A percentile compares a stretch with the other conserved stretches of the same genome.
phyloP scores from a whole-genome alignment of 768 basidiomycete genomes.

The Tricholoma matsutake region DNA sequence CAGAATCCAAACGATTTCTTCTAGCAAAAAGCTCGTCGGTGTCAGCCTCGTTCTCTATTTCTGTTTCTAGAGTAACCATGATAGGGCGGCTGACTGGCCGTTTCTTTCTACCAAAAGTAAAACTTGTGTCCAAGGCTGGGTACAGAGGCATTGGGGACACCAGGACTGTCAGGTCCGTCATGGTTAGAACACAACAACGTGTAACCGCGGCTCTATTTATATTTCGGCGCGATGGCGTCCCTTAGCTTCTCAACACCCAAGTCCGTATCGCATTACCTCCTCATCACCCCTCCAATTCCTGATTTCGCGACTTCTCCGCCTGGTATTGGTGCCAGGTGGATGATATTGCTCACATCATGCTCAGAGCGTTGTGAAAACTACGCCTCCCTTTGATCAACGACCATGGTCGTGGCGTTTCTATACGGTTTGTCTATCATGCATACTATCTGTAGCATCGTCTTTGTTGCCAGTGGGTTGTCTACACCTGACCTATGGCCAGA shows the following conservation, averaged over 20 bases:
- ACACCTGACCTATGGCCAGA: background rate
- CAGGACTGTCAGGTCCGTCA: slow-evolving; percentile 53
- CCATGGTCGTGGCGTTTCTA: background rate
- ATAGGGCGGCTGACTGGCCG: slow-evolving; percentile 30
- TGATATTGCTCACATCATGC: background rate
- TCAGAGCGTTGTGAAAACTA: background rate
- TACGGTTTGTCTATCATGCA: background rate
- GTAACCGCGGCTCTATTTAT: no score
- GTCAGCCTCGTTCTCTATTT: slow-evolving; percentile 23
- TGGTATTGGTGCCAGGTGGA: background rate
- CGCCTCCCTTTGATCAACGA: background rate
- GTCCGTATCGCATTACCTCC: slow-evolving; percentile 4
- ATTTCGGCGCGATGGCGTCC: no score
- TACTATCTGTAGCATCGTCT: background rate
- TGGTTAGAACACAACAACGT: slow-evolving; percentile 15
- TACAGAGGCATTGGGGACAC: slow-evolving; percentile 45
- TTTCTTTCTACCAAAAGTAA: slow-evolving; percentile 29
- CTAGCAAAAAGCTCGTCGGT: slow-evolving; percentile 8
- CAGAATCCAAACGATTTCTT: slow-evolving; percentile 24
- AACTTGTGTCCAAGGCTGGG: slow-evolving; percentile 29
- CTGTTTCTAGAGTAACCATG: slow-evolving; percentile 43
- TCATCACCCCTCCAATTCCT: background rate
- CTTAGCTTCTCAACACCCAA: no score
- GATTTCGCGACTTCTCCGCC: background rate
- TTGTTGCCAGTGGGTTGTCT: background rate